Evolutionary conservation across 1,139 yeast species (phyloP).

Genomic region (Geotrichum siamense): DNA sequence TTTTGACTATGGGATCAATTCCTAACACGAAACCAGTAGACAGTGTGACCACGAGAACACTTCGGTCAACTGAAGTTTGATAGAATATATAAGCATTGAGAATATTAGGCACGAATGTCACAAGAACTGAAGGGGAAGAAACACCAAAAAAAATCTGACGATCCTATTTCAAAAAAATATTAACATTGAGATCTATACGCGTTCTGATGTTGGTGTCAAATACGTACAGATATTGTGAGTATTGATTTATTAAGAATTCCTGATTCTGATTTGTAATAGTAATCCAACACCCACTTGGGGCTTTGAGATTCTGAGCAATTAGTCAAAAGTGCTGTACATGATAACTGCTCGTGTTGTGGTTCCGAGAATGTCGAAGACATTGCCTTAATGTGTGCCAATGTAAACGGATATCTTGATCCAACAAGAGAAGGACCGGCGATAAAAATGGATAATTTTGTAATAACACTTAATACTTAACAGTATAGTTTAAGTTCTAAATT

Average conservation of each 20-base stretch:
- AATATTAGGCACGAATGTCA: background rate
- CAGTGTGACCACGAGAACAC: background rate
- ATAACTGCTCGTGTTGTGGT: too few species aligned
- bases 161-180: conserved; percentile 1
- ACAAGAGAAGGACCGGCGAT: too few species aligned
- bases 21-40: conserved; percentile 1
- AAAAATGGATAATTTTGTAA: too few species aligned
- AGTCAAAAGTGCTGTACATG: background rate
- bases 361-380: too few species aligned
- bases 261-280: background rate
- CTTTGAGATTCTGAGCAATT: conserved; percentile 1
- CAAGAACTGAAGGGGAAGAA: background rate
- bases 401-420: too few species aligned
- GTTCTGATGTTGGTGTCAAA: too few species aligned
- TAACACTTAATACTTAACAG: too few species aligned
- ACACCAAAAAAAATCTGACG: background rate
- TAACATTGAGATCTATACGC: too few species aligned
- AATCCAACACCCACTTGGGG: conserved; percentile 1
- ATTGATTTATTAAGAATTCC: background rate
- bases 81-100: background rate
- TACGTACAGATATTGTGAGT: too few species aligned
- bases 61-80: background rate
- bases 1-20: background rate
- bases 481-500: too few species aligned
- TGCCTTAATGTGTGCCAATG: too few species aligned